phyloP scores from a whole-genome alignment of 2,329 filamentous ascomycete genomes.

The Ophiostoma angusticollis region DNA sequence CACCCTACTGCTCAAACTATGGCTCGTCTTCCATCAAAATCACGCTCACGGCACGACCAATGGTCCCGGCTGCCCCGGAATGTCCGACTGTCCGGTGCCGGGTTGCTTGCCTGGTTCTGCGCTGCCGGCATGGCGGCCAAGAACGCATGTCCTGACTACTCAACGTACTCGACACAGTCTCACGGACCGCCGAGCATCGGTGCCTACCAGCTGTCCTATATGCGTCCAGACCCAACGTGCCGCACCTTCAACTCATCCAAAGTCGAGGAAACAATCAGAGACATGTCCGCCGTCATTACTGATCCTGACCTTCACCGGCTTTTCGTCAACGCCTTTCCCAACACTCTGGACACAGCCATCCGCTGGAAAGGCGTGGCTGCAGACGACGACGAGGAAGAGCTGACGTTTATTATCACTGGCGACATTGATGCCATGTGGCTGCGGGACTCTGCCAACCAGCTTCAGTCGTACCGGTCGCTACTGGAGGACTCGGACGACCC shows the following conservation, averaged over 20 bases:
- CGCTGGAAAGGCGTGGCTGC: conserved; percentile 15
- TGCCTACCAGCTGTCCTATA: conserved; percentile 61
- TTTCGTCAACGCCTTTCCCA: conserved; percentile 62
- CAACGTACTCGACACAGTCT: conserved; percentile 39
- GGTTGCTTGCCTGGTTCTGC: conserved; percentile 2
- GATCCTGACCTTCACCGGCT: conserved; percentile 65
- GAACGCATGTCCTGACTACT: conserved; percentile 49
- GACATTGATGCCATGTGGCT: conserved; percentile 24
- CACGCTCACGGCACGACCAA: no score
- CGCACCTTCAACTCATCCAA: conserved; percentile 67
- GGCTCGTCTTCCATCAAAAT: no score
- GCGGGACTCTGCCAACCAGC: conserved; percentile 44
- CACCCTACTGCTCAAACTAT: no score
- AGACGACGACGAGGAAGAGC: conserved; percentile 21
- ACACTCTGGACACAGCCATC: conserved; percentile 39
- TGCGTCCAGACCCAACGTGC: conserved; percentile 63
- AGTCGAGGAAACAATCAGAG: conserved; percentile 62
- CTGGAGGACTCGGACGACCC: conserved; percentile 37
- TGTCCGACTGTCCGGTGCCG: no score
- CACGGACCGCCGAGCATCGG: conserved; percentile 69
- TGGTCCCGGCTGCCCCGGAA: no score
- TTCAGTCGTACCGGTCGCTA: conserved; percentile 59
- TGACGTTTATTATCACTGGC: conserved; percentile 52
- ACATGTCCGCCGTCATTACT: conserved; percentile 54
- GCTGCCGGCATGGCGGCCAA: not conserved